Conservation (phyloP, 2,329 filamentous ascomycete species). For the Aspergillus sp. region DNA sequence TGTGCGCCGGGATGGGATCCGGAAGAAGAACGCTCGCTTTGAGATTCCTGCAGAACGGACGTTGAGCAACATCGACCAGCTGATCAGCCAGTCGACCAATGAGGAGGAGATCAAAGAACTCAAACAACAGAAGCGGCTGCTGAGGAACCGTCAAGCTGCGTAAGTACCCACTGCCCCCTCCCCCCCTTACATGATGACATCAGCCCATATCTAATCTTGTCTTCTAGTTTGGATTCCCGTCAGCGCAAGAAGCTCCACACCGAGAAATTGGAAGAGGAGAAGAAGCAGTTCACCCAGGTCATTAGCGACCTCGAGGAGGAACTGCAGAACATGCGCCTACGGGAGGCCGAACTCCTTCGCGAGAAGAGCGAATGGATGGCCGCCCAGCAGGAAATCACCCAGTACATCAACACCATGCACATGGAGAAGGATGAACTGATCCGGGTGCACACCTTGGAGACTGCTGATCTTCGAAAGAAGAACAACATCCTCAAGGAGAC, state of each 20-base stretch:
- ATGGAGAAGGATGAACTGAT: conserved; percentile 93
- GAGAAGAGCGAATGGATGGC: conserved; percentile 67
- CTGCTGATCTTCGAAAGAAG: conserved; percentile 88
- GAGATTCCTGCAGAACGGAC: conserved; percentile 94
- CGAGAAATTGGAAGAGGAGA: conserved; percentile 93
- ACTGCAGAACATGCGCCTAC: conserved; percentile 66
- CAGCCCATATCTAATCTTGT: conserved; percentile 5
- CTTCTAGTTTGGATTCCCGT: conserved; percentile 79
- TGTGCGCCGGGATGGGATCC: conserved; percentile 78
- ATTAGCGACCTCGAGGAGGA: conserved; percentile 80
- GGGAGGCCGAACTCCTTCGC: conserved; percentile 52
- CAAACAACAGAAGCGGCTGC: conserved; percentile 94
- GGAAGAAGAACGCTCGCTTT: conserved; percentile 98
- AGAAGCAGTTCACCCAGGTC: conserved; percentile 81
- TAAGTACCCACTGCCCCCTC: conserved; percentile 54
- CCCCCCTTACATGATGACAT: conserved; percentile 25
- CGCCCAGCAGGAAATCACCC: conserved; percentile 72
- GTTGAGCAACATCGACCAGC: conserved; percentile 88
- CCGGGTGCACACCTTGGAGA: conserved; percentile 83
- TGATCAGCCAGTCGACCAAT: conserved; percentile 78
- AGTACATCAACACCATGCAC: conserved; percentile 74
- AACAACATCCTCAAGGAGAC: conserved; percentile 75
- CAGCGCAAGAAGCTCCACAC: conserved; percentile 99
- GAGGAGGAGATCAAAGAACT: conserved; percentile 96
- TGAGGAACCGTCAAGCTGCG: conserved; percentile 96